Evolutionary conservation across 306 rosid genomes (phyloP), one percentile per base, ranked within the genome.

Genomic region (Alnus glutinosa): DNA sequence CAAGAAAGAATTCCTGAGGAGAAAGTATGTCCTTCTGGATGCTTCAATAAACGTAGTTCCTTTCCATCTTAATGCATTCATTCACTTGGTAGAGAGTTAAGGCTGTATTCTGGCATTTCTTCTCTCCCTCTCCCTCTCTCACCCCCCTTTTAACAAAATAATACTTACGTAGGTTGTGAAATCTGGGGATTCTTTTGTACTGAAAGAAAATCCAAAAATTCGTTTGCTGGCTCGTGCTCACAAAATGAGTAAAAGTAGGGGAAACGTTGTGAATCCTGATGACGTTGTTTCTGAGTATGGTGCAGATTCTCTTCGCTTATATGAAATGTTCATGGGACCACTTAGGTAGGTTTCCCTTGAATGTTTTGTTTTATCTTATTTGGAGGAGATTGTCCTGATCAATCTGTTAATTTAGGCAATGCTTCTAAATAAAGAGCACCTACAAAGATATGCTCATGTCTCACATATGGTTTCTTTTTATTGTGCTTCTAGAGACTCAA

Each of bases 261-360:
- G 98, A 77, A 92, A 95, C 62, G 98, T 95, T 77, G 98, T 95
- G 75, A 95, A 91, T 79, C 98, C 98, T 48, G 98, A 95, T 76
- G 98, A 91, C 50, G 94, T 95, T 75, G 90, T 95, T 80, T 88
- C 89, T 32, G 98, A 95, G 85, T 95, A 95, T 81, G 98, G 98
- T 64, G 97, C 98, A 14, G 98, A 95, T 87, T 92, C 98, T 44
- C 98, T 95, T 78, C 97, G 97, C 75, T 85, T 95, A 78, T 95
- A 95, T 72, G 98, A 95, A 95, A 95, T 95, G 98, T 95, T 95
- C 86, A 92, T 95, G 97, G 98, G 98, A 49, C 98, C 98, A 44
- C 85, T 95, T 70, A 95, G 98, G 98, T 92, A 78, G 32, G 82
- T 75, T 76, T 89, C 48, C 5, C 18, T 73, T 34, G 51, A 70